Conservation (phyloP, 495 filamentous ascomycete species). For the Cenococcum geophilum region DNA sequence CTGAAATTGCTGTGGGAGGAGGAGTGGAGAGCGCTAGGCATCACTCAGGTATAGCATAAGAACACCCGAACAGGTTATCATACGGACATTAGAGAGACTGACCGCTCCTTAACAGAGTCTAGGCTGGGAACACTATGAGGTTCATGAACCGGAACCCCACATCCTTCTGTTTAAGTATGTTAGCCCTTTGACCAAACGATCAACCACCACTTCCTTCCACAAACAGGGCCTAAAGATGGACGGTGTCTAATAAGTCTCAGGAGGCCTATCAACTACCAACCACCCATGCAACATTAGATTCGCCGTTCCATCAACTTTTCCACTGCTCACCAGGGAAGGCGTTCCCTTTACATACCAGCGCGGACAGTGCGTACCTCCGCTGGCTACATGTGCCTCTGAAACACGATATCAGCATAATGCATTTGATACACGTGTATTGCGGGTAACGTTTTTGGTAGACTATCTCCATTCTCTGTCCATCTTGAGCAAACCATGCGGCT, state of each 20-base stretch:
- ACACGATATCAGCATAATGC: neutral
- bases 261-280: slow-evolving; percentile 80
- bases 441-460: neutral
- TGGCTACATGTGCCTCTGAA: too few relatives aligned
- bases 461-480: neutral
- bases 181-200: slow-evolving; percentile 1
- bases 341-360: neutral
- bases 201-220: neutral
- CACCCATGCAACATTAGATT: slow-evolving; percentile 45
- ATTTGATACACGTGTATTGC: neutral
- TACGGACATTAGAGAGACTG: neutral
- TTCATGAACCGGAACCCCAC: slow-evolving; percentile 96
- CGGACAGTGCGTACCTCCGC: too few relatives aligned
- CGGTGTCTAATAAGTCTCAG: slow-evolving; percentile 40
- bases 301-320: neutral
- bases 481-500: neutral
- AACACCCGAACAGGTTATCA: too few relatives aligned
- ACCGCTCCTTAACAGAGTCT: slow-evolving; percentile 58
- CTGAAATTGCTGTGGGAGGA: slow-evolving; percentile 97
- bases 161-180: slow-evolving; percentile 93
- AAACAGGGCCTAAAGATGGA: slow-evolving; percentile 16
- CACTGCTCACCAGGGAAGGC: neutral
- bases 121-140: slow-evolving; percentile 98
- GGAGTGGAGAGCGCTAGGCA: slow-evolving; percentile 92
- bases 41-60: slow-evolving; percentile 66